Percentiles rank a stretch among this genome's conserved stretches.
These are phyloP conservation scores for Casuarina glauca DNA, from an alignment of 306 rosid genomes.

Conservation along the genomic window DNA sequence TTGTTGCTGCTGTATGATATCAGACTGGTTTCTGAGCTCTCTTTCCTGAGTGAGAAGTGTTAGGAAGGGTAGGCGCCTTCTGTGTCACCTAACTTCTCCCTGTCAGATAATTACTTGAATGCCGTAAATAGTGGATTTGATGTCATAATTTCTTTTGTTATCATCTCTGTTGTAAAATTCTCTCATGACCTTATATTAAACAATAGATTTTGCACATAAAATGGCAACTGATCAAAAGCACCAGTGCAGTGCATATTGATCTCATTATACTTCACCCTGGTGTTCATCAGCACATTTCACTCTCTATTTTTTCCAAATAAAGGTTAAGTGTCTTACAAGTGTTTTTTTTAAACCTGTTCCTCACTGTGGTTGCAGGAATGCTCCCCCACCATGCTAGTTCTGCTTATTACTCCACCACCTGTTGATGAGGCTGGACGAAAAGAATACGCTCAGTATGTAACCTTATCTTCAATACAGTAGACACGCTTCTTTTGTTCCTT, in stretches of 20 bases:
- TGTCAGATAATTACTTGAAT: not conserved
- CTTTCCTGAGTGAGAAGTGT: not conserved
- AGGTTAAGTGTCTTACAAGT: not conserved
- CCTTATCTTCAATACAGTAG: slow-evolving; percentile 18
- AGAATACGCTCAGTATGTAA: slow-evolving; percentile 58
- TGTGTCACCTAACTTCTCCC: not conserved
- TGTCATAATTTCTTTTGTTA: not conserved
- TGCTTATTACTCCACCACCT: slow-evolving; percentile 91
- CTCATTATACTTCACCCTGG: not conserved
- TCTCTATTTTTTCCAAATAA: not conserved
- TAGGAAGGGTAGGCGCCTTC: not conserved
- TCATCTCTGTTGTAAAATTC: not conserved
- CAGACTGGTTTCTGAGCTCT: not conserved
- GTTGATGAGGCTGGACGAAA: slow-evolving; percentile 75
- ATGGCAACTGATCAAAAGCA: not conserved
- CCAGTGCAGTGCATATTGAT: not conserved
- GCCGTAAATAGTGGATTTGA: not conserved
- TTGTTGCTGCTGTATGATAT: not conserved
- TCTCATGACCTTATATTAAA: not conserved
- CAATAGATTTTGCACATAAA: not conserved
- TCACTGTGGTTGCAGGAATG: slow-evolving; percentile 57
- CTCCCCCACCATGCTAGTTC: slow-evolving; percentile 57
- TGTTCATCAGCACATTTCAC: not conserved
- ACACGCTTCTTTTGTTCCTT: slow-evolving; percentile 14
- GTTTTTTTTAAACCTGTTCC: slow-evolving; percentile 17